phyloP scores from a whole-genome alignment of 306 rosid genomes.

The Gynostemma pentaphyllum region DNA sequence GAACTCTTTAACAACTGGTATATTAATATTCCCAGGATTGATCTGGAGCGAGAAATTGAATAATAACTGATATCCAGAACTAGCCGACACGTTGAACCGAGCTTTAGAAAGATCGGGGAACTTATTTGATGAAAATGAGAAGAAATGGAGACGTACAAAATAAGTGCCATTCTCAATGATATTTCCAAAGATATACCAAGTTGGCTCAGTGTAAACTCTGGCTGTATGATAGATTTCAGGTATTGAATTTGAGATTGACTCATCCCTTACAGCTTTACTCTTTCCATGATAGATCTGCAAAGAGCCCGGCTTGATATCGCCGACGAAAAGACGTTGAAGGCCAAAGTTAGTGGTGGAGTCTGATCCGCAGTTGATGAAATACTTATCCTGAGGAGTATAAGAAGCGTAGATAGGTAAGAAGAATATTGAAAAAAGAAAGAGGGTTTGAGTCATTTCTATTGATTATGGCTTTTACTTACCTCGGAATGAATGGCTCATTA shows the following conservation, averaged over 20 bases:
- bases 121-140: not conserved
- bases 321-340: not conserved
- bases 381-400: not conserved
- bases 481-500: too few relatives aligned
- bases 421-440: not conserved
- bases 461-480: not conserved
- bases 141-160: slow-evolving; percentile 15
- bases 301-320: not conserved
- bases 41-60: slow-evolving; percentile 5
- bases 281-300: slow-evolving; percentile 7
- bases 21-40: not conserved
- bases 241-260: not conserved
- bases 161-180: slow-evolving; percentile 1
- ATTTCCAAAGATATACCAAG: slow-evolving; percentile 3
- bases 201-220: slow-evolving; percentile 6
- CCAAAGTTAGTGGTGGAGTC: not conserved
- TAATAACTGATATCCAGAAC: not conserved
- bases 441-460: not conserved
- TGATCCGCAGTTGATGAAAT: slow-evolving; percentile 11
- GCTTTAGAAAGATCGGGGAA: not conserved
- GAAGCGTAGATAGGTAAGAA: not conserved
- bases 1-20: slow-evolving; percentile 1
- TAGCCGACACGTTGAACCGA: not conserved
- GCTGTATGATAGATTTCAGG: slow-evolving; percentile 11
- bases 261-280: not conserved